Evolutionary conservation across 306 rosid genomes (phyloP).

Genomic region (Macrotyloma uniflorum): DNA sequence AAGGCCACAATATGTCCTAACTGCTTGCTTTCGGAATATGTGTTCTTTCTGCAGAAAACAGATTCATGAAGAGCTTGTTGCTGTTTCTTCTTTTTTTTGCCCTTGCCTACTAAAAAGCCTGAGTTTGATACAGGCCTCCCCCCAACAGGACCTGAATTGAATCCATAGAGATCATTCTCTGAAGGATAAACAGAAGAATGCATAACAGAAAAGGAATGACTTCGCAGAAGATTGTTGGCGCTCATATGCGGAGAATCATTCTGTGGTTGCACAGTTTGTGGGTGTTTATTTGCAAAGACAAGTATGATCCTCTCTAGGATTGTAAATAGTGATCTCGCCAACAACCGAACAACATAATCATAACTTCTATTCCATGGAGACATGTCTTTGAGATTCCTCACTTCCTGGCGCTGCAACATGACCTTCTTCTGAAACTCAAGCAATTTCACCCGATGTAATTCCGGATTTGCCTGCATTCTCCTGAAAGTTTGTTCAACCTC

Average conservation of each 20-base stretch:
- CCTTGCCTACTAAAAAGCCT: constrained; percentile 34
- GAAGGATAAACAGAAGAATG: constrained; percentile 61
- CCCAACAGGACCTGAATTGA: constrained; percentile 46
- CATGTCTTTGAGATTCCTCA: constrained; percentile 66
- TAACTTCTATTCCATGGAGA: constrained; percentile 81
- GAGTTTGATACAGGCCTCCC: constrained; percentile 41
- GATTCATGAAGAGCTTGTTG: constrained; percentile 43
- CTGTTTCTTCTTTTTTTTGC: constrained; percentile 44
- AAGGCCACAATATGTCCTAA: constrained; percentile 57
- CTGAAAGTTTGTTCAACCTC: constrained; percentile 80
- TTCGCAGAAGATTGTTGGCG: constrained; percentile 53
- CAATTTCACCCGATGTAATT: constrained; percentile 42
- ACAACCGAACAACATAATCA: constrained; percentile 74
- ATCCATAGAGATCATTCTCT: constrained; percentile 45
- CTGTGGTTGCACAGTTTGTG: constrained; percentile 41
- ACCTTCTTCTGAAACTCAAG: constrained; percentile 79
- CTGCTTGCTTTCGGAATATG: constrained; percentile 46
- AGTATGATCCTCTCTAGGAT: constrained; percentile 72
- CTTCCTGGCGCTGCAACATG: constrained; percentile 68
- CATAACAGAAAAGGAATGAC: constrained; percentile 63
- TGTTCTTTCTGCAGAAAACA: constrained; percentile 40
- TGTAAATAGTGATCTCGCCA: constrained; percentile 77
- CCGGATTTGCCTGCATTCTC: constrained; percentile 68
- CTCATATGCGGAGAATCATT: constrained; percentile 35
- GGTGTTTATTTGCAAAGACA: constrained; percentile 53